phyloP scores from a whole-genome alignment of 495 filamentous ascomycete genomes.

The Hyaloscypha hepaticicola region DNA sequence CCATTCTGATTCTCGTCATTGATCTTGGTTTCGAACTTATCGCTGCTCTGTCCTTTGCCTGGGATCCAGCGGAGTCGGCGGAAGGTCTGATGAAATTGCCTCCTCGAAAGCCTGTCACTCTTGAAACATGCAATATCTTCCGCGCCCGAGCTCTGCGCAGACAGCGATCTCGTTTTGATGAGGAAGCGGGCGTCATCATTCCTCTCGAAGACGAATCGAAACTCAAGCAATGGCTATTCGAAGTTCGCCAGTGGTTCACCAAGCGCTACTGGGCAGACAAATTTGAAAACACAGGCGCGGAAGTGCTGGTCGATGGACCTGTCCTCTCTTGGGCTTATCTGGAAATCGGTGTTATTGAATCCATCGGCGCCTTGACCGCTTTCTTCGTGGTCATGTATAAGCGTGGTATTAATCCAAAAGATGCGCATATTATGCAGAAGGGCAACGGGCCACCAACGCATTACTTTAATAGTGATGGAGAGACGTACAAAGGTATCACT shows the following conservation, averaged over 20 bases:
- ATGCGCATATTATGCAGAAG: slow-evolving; percentile 33
- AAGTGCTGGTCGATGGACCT: slow-evolving; percentile 36
- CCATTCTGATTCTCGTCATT: slow-evolving; percentile 41
- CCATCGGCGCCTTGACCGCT: slow-evolving; percentile 57
- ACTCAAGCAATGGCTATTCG: slow-evolving; percentile 24
- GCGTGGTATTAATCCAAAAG: slow-evolving; percentile 44
- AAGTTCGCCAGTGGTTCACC: slow-evolving; percentile 23
- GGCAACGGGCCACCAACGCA: slow-evolving; percentile 30
- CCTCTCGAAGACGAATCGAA: slow-evolving; percentile 28
- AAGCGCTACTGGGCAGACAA: slow-evolving; percentile 33
- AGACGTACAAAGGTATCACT: slow-evolving; percentile 34
- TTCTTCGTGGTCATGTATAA: slow-evolving; percentile 60
- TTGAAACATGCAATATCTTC: slow-evolving; percentile 32
- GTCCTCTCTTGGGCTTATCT: slow-evolving; percentile 32
- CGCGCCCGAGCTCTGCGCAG: slow-evolving; percentile 32
- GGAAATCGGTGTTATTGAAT: slow-evolving; percentile 56
- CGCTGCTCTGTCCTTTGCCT: slow-evolving; percentile 34
- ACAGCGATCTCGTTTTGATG: slow-evolving; percentile 32
- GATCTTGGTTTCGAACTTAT: slow-evolving; percentile 39
- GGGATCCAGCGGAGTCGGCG: slow-evolving; percentile 32
- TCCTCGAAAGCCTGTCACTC: slow-evolving; percentile 36
- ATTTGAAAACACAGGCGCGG: slow-evolving; percentile 34
- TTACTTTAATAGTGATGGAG: slow-evolving; percentile 31
- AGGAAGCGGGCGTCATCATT: slow-evolving; percentile 31
- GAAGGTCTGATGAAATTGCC: slow-evolving; percentile 36